Conservation (phyloP, 192 early-diverging fungal species). For the Irineochytrium annulatum region DNA sequence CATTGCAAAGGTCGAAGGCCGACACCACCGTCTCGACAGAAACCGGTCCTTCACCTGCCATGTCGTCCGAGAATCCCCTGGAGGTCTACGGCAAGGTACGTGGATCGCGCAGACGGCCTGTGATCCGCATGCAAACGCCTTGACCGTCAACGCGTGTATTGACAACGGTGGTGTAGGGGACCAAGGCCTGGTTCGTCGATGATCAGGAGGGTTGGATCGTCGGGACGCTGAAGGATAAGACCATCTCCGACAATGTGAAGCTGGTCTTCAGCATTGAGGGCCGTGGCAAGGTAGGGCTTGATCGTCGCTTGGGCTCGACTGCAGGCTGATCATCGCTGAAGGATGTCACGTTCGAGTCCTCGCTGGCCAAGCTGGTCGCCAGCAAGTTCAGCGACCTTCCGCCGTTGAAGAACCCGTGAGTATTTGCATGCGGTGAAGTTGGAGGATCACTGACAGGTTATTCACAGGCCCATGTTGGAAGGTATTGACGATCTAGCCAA, state of each 20-base stretch:
- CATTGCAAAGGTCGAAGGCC: too few relatives aligned
- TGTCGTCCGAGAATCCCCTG: constrained; percentile 1
- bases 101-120: too few relatives aligned
- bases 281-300: constrained; percentile 44
- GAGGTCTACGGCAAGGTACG: constrained; percentile 23
- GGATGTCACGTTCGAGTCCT: constrained; percentile 65
- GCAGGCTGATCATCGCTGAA: constrained; percentile 20
- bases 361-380: constrained; percentile 57
- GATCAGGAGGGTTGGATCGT: constrained; percentile 75
- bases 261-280: constrained; percentile 60
- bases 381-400: constrained; percentile 62
- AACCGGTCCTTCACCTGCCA: too few relatives aligned
- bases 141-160: too few relatives aligned
- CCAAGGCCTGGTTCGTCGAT: constrained; percentile 78
- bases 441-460: neutral
- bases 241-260: constrained; percentile 48
- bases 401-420: constrained; percentile 76
- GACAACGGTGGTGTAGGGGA: constrained; percentile 17
- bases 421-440: neutral
- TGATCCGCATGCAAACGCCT: too few relatives aligned
- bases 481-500: constrained; percentile 85
- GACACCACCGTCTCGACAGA: too few relatives aligned
- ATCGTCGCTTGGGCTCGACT: neutral
- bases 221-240: constrained; percentile 50
- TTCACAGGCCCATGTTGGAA: constrained; percentile 11